Evolutionary conservation across 768 basidiomycete species (phyloP).

Genomic region (Lenzites betulinus): DNA sequence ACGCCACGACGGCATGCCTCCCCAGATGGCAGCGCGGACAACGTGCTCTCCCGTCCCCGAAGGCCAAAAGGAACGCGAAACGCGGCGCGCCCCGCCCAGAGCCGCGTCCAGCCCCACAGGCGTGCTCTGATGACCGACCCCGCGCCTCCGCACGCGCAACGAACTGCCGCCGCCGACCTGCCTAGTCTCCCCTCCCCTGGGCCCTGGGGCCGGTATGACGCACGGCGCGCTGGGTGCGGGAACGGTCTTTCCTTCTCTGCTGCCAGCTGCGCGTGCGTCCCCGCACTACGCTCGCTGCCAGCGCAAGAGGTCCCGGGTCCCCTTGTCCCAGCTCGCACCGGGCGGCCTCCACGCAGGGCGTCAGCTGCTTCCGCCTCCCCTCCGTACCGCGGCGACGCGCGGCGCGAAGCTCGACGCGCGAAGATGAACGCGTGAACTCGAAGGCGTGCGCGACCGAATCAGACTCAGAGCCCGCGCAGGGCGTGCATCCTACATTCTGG

Average conservation of each 20-base stretch:
- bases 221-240: too few relatives aligned
- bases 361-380: constrained; percentile 10
- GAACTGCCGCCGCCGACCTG: not conserved
- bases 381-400: constrained; percentile 13
- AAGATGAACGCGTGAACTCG: too few relatives aligned
- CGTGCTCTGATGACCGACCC: not conserved
- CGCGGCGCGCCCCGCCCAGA: not conserved
- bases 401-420: not conserved
- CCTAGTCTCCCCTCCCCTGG: constrained; percentile 5
- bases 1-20: not conserved
- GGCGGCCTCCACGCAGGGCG: too few relatives aligned
- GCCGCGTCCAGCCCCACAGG: not conserved
- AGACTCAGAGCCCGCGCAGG: too few relatives aligned
- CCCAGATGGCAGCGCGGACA: not conserved
- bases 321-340: too few relatives aligned
- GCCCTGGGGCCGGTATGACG: not conserved
- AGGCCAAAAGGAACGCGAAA: not conserved
- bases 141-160: not conserved
- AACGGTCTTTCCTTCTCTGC: not conserved
- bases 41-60: not conserved
- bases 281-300: constrained; percentile 1
- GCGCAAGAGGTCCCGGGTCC: not conserved
- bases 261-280: too few relatives aligned
- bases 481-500: too few relatives aligned
- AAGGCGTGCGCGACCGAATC: too few relatives aligned